Percentiles rank a stretch among this genome's conserved stretches.
phyloP scores from a whole-genome alignment of 2,329 filamentous ascomycete genomes.

The Emmonsia crescens region DNA sequence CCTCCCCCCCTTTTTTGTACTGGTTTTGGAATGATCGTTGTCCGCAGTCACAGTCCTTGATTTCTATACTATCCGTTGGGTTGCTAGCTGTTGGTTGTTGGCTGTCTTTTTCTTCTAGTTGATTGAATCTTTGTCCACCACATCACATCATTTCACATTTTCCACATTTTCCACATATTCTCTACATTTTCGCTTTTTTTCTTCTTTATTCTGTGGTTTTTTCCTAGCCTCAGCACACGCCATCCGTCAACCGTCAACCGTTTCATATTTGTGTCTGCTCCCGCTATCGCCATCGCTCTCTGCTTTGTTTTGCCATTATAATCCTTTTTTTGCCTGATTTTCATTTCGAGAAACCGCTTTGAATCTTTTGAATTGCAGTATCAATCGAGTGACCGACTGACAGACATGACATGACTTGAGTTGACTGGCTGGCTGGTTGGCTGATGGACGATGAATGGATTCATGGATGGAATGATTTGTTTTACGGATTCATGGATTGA shows the following conservation, averaged over 20 bases:
- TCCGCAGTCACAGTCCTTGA: background rate
- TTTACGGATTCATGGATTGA: background rate
- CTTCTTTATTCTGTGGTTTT: background rate
- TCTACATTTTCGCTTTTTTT: background rate
- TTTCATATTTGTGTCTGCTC: background rate
- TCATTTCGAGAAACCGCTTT: background rate
- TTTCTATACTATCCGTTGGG: background rate
- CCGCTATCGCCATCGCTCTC: background rate
- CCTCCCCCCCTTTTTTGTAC: background rate
- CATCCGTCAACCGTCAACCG: background rate
- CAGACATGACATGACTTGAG: background rate
- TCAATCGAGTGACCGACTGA: background rate
- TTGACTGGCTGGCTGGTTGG: background rate
- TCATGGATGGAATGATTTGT: background rate
- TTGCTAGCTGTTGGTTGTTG: background rate
- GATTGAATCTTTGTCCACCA: background rate
- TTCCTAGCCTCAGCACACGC: background rate
- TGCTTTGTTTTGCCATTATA: background rate
- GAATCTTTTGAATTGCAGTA: background rate
- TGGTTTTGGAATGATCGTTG: background rate
- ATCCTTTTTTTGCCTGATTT: background rate
- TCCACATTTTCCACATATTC: background rate
- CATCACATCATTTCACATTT: background rate
- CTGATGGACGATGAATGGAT: background rate
- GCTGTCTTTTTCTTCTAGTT: background rate